A percentile compares a stretch with the other conserved stretches of the same genome.
These are phyloP conservation scores for Pseudoscleropodium purum DNA, from an alignment of 225 moss, liverwort and hornwort genomes.

Conservation along the genomic window DNA sequence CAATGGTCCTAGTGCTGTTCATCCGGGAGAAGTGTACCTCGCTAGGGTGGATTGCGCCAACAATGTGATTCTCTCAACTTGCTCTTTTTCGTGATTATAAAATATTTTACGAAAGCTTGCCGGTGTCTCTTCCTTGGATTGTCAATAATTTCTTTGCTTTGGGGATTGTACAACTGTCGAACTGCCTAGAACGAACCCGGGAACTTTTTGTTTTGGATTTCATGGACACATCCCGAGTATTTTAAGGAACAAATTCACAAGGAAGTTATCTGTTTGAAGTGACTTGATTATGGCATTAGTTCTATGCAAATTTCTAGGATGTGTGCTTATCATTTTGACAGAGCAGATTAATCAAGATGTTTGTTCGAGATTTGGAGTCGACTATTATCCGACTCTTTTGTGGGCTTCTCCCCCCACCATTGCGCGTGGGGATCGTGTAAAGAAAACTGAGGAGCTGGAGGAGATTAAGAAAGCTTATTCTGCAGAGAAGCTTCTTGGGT, in stretches of 20 bases:
- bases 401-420: constrained; percentile 68
- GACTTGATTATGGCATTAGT: not conserved
- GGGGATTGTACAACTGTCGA: not conserved
- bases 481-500: constrained; percentile 60
- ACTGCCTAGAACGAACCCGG: not conserved
- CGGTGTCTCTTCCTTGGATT: not conserved
- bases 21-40: constrained; percentile 40
- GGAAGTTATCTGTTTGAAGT: not conserved
- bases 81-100: not conserved
- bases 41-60: constrained; percentile 61
- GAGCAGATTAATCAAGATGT: constrained; percentile 69
- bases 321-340: constrained; percentile 20
- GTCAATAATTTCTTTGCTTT: not conserved
- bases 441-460: constrained; percentile 37
- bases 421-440: constrained; percentile 48
- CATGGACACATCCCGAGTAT: not conserved
- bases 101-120: not conserved
- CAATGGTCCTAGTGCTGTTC: constrained; percentile 39
- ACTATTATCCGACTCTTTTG: constrained; percentile 62
- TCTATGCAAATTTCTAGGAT: not conserved
- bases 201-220: not conserved
- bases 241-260: not conserved
- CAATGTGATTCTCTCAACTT: constrained; percentile 14
- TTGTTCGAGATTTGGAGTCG: constrained; percentile 59
- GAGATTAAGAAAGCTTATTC: constrained; percentile 25